Evolutionary conservation across 495 filamentous ascomycete species (phyloP).

Genomic region (Aspergillus mulundensis): DNA sequence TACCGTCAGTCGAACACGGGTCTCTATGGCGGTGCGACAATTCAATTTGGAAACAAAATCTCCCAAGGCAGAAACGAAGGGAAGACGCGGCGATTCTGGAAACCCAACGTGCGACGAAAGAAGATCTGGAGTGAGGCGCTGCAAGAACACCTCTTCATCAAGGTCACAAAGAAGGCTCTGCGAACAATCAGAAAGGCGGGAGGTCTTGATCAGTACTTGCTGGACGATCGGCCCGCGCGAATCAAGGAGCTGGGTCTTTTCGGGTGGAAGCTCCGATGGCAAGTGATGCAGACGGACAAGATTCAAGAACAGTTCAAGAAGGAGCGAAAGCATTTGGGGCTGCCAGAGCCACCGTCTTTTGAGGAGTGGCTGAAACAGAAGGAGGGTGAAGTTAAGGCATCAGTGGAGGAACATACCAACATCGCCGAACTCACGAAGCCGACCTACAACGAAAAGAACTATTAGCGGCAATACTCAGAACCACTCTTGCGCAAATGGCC

Average conservation of each 20-base stretch:
- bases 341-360: constrained; percentile 39
- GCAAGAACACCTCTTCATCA: constrained; percentile 60
- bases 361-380: constrained; percentile 40
- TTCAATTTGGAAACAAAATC: constrained; percentile 91
- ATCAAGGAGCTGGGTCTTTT: constrained; percentile 80
- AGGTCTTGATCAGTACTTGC: constrained; percentile 85
- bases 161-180: constrained; percentile 71
- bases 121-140: constrained; percentile 68
- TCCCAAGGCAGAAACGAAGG: constrained; percentile 64
- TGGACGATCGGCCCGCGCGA: constrained; percentile 66
- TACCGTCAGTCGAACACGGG: constrained; percentile 89
- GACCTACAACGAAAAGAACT: constrained; percentile 27
- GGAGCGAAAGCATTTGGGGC: constrained; percentile 50
- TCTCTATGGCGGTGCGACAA: constrained; percentile 71
- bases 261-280: constrained; percentile 85
- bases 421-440: constrained; percentile 38
- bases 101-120: constrained; percentile 80
- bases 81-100: constrained; percentile 84
- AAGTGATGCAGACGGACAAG: constrained; percentile 68
- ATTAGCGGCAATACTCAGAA: constrained; percentile 16
- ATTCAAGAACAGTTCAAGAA: constrained; percentile 56
- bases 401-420: constrained; percentile 33
- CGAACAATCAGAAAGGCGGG: constrained; percentile 84
- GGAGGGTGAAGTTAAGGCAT: constrained; percentile 30
- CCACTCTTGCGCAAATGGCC: constrained; percentile 17